Base-by-base conservation (phyloP, 352 stramenopile species). In the Phytopythium cucurbitacearum region DNA sequence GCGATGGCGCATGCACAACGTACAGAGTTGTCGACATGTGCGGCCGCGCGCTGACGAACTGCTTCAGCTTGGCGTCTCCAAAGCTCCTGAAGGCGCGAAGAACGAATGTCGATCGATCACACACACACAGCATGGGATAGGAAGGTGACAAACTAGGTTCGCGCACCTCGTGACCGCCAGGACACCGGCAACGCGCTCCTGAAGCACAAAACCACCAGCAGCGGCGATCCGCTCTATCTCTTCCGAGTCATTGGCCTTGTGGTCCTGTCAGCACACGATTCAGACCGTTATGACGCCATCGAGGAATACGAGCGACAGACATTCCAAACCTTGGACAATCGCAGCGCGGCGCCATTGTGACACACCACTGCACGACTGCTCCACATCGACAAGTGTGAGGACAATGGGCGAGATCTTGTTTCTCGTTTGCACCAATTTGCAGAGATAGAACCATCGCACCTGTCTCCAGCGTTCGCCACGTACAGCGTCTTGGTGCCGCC, bases 391-490 rank as follows among this genome's bases (percentile, higher is more conserved):
- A 13, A 3, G 13, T 28, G 12, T 5, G 0, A 28, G 34, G 39
- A 13, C 39, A 42, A 13, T 13, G 15, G 10, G 2, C 39, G 39
- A 42, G 10, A 42, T 13, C 10, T 10, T 42, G 39, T 11, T 5
- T n/a, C 0, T 42, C 5, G 39, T 6, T 13, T n/a, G 10, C 10
- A 13, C 7, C 5, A 11, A 13, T 13, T 28, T 28, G 10, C 12
- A 42, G 5, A 13, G 10, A 42, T 10, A 4, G 10, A 38, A 36
- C 38, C 4, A 13, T 64, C 54, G 21, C 32, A 91, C 80, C 80
- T 93, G 64, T 94, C 80, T 38, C 80, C 84, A 48, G 85, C 75
- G 58, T 94, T 94, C 15, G 76, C 64, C 4, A 73, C 65, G 42
- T 88, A 88, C 2, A 91, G 67, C 21, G 57, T 69, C 13, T 41